Evolutionary conservation across 2,329 filamentous ascomycete species (phyloP), one percentile per base, ranked within the genome.

Genomic region (Periconia digitata): DNA sequence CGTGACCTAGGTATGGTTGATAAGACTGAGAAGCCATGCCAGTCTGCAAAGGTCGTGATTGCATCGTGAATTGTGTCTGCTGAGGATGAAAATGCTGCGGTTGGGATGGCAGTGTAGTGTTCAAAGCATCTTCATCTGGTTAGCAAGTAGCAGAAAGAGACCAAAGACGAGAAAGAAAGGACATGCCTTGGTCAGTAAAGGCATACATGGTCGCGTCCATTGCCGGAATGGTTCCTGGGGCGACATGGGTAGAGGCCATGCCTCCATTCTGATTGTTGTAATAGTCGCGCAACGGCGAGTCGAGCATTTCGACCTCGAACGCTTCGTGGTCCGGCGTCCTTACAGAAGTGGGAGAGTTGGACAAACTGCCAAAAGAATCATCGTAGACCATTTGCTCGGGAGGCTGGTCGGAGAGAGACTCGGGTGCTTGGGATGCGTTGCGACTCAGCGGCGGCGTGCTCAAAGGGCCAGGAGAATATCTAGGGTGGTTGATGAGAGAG

Each of bases 311-410:
- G 20, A 60, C 56, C 35, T 70, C 67, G 29, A 67, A 69, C 1
- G 54, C 53, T 13, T 68, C 63, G 50, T 59, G 55, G 39, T 71
- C 66, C 3, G 68, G 67, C 8, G 68, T 71, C 51, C 50, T 63
- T 17, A 68, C 61, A 49, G 66, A 69, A 12, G 62, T 69, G 7
- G 67, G 66, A 35, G 68, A 71, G 41, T 63, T 58, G n/a, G 68
- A 71, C 7, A 56, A 51, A 43, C 66, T 70, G 42, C 54, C 60
- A 27, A 18, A 29, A 3, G 18, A 27, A 58, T 66, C 59, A 45
- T 68, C 63, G 55, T 58, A 69, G 43, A 59, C 46, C 53, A 67
- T 61, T 38, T 63, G 58, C 29, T 70, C 66, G 17, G 62, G 63
- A 15, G 46, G 37, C 15, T 66, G 60, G n/a, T 65, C 62, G n/a